Percentiles rank a stretch among this genome's conserved stretches.
These are phyloP conservation scores for Pezicula radicicola DNA, from an alignment of 2,329 filamentous ascomycete species.

Conservation along the genomic window DNA sequence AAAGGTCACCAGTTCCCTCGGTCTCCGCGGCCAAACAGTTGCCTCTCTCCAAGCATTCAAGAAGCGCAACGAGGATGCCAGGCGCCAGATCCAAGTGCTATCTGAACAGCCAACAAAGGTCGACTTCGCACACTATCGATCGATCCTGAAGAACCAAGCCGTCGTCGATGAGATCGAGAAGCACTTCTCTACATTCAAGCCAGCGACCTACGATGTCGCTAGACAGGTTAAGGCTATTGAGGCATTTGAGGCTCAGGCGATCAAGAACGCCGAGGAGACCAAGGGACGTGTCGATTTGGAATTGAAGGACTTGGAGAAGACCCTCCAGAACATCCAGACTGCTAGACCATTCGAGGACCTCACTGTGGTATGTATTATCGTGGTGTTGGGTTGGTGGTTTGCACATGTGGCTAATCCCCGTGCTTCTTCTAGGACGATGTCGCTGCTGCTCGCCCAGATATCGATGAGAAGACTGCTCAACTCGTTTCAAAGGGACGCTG, in stretches of 20 bases:
- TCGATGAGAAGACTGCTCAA: slow-evolving; percentile 93
- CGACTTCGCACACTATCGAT: slow-evolving; percentile 93
- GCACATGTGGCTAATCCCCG: slow-evolving; percentile 8
- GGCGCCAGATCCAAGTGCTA: slow-evolving; percentile 85
- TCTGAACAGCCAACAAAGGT: slow-evolving; percentile 80
- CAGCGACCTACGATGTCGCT: slow-evolving; percentile 84
- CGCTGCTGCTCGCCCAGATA: slow-evolving; percentile 88
- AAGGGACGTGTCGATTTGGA: slow-evolving; percentile 95
- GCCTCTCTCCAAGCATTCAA: slow-evolving; percentile 93
- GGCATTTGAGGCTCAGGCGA: slow-evolving; percentile 92
- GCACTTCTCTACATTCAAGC: slow-evolving; percentile 89
- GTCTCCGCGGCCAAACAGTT: slow-evolving; percentile 92
- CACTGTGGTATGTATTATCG: slow-evolving; percentile 75
- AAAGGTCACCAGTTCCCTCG: slow-evolving; percentile 90
- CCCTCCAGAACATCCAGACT: slow-evolving; percentile 94
- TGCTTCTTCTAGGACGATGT: slow-evolving; percentile 74
- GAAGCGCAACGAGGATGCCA: slow-evolving; percentile 98
- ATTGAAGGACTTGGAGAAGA: slow-evolving; percentile 90
- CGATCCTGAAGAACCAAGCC: slow-evolving; percentile 90
- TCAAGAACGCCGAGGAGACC: slow-evolving; percentile 95
- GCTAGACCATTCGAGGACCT: slow-evolving; percentile 95
- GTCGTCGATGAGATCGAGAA: slow-evolving; percentile 97
- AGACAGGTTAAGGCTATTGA: slow-evolving; percentile 98
- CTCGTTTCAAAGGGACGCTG: slow-evolving; percentile 98
- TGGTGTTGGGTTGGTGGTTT: neutral